Percentiles rank a stretch among this genome's conserved stretches.
Conservation (phyloP, 768 basidiomycete genomes). For the Podaxis pistillaris region DNA sequence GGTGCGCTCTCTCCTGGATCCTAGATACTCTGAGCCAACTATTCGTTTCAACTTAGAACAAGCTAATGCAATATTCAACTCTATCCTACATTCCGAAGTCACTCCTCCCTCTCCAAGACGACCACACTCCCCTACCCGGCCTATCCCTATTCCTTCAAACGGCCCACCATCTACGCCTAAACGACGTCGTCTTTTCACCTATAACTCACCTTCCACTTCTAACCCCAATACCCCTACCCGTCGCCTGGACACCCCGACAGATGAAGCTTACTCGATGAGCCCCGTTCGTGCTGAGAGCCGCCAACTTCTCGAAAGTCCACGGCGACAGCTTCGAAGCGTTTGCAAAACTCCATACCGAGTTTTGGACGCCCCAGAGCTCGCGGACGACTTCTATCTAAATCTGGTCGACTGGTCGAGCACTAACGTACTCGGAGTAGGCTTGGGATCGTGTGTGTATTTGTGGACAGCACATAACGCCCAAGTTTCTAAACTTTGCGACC, state of each 20-base stretch:
- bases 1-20: slow-evolving; percentile 35
- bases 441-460: slow-evolving; percentile 90
- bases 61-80: slow-evolving; percentile 79
- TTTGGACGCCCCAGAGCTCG: slow-evolving; percentile 93
- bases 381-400: slow-evolving; percentile 98
- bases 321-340: slow-evolving; percentile 76
- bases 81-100: slow-evolving; percentile 75
- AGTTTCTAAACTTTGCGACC: slow-evolving; percentile 89
- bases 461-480: slow-evolving; percentile 95
- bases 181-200: slow-evolving; percentile 64
- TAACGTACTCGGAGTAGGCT: slow-evolving; percentile 91
- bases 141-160: slow-evolving; percentile 35
- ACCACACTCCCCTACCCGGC: slow-evolving; percentile 60
- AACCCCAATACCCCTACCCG: slow-evolving; percentile 57
- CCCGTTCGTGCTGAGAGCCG: slow-evolving; percentile 86
- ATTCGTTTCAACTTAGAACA: slow-evolving; percentile 50
- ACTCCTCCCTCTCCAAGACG: slow-evolving; percentile 66
- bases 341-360: slow-evolving; percentile 97
- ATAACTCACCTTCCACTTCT: slow-evolving; percentile 60
- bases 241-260: slow-evolving; percentile 78
- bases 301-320: slow-evolving; percentile 78
- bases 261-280: slow-evolving; percentile 87
- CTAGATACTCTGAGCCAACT: background rate
- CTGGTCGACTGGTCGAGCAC: slow-evolving; percentile 96
- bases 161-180: slow-evolving; percentile 49